Evolutionary conservation across 257 asterid genomes (phyloP).

Genomic region (Solanum arcanum): DNA sequence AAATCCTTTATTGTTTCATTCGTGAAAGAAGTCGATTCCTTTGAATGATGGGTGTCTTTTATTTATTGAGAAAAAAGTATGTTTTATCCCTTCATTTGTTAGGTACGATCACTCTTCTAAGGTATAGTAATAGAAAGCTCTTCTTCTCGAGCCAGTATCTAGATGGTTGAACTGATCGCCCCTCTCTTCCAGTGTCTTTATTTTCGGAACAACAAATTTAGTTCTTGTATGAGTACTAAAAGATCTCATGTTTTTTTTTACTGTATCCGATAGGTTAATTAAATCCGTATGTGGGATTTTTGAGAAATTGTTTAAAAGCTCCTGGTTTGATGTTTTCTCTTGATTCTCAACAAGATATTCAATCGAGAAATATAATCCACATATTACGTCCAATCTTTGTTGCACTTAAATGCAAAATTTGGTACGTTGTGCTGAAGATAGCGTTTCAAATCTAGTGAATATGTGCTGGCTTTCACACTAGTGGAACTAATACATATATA

Average conservation of each 20-base stretch:
- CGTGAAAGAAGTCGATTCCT: not conserved
- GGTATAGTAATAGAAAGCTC: not conserved
- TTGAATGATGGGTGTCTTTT: not conserved
- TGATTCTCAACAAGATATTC: too few relatives aligned
- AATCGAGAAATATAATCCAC: too few relatives aligned
- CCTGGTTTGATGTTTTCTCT: too few relatives aligned
- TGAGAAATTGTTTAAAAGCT: too few relatives aligned
- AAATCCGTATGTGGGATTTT: too few relatives aligned
- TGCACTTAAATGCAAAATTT: not conserved
- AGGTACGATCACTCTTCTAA: not conserved
- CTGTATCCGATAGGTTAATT: too few relatives aligned
- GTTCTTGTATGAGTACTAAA: not conserved
- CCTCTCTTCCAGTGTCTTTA: not conserved
- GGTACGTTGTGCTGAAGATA: not conserved
- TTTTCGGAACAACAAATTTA: not conserved
- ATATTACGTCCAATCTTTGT: not conserved
- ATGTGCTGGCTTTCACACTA: not conserved
- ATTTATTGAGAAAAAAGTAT: not conserved
- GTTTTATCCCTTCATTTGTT: not conserved
- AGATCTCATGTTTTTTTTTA: too few relatives aligned
- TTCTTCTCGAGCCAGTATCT: not conserved
- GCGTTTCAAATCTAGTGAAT: not conserved
- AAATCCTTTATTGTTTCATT: not conserved
- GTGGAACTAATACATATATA: not conserved
- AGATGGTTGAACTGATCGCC: not conserved